Evolutionary conservation across 2,329 filamentous ascomycete genomes (phyloP).

Genomic region (Aspergillus flavus): DNA sequence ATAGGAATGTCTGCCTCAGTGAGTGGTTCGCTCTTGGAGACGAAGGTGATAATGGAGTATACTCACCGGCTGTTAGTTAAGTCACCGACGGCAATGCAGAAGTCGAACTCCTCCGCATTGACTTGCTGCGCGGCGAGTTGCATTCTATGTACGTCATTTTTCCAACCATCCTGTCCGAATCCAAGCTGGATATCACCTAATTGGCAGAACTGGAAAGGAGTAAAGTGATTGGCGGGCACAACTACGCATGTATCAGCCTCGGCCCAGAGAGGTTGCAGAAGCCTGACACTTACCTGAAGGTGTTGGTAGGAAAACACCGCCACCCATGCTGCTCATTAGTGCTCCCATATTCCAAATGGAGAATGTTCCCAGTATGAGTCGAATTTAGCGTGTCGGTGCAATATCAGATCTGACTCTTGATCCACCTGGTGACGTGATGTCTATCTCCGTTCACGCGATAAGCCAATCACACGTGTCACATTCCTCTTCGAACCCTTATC

Average conservation of each 20-base stretch:
- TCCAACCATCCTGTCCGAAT: slow-evolving; percentile 4
- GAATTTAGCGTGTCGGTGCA: not conserved
- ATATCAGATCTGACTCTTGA: not conserved
- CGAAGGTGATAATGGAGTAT: not conserved
- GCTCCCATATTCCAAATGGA: not conserved
- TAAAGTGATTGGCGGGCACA: not conserved
- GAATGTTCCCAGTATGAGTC: not conserved
- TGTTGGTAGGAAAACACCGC: not conserved
- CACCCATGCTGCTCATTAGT: not conserved
- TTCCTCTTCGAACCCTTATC: not conserved
- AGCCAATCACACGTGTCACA: not conserved
- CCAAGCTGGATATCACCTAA: slow-evolving; percentile 10
- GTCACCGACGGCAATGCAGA: not conserved
- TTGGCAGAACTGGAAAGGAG: not conserved
- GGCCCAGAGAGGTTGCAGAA: not conserved
- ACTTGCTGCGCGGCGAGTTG: slow-evolving; percentile 7
- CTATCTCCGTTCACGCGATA: not conserved
- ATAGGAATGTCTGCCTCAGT: not conserved
- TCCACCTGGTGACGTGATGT: not conserved
- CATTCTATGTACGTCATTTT: slow-evolving; percentile 8
- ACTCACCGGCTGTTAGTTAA: not conserved
- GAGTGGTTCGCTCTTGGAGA: not conserved
- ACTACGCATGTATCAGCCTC: not conserved
- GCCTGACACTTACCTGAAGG: not conserved
- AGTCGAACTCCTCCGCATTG: not conserved